Evolutionary conservation across 805 yeast species (phyloP).

Genomic region (Barnettozyma vustinii): DNA sequence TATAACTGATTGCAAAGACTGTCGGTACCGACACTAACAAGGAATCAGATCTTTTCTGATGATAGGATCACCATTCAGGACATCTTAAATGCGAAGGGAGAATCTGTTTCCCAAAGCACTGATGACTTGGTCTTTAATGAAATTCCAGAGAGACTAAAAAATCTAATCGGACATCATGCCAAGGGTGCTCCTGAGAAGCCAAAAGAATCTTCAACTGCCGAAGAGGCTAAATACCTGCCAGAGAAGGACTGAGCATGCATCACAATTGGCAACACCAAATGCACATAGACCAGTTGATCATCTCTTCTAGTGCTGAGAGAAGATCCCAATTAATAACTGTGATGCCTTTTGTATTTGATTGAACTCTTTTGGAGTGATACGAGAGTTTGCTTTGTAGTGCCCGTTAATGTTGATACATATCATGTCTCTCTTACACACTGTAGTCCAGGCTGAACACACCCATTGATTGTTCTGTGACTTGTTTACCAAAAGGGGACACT

Average conservation of each 20-base stretch:
- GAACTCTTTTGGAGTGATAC: background rate
- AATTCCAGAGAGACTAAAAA: constrained; percentile 51
- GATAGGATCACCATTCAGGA: constrained; percentile 73
- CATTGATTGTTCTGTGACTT: too few species aligned
- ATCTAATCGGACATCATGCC: constrained; percentile 57
- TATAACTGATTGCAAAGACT: background rate
- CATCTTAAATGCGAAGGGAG: constrained; percentile 70
- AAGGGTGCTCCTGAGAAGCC: constrained; percentile 54
- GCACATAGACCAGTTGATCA: background rate
- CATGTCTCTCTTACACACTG: too few species aligned
- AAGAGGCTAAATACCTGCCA: constrained; percentile 3
- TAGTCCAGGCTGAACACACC: too few species aligned
- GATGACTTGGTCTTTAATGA: constrained; percentile 69
- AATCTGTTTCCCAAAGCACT: constrained; percentile 55
- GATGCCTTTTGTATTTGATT: background rate
- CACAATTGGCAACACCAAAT: background rate
- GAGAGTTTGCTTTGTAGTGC: background rate
- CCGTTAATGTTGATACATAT: too few species aligned
- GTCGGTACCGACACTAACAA: background rate
- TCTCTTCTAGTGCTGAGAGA: background rate
- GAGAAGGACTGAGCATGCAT: background rate
- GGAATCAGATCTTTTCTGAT: constrained; percentile 66
- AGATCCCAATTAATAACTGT: background rate
- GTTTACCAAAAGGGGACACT: too few species aligned
- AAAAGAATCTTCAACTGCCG: background rate